Evolutionary conservation across 768 basidiomycete genomes (phyloP), one percentile per base, ranked within the genome.

Genomic region (Pleurotus platypus): DNA sequence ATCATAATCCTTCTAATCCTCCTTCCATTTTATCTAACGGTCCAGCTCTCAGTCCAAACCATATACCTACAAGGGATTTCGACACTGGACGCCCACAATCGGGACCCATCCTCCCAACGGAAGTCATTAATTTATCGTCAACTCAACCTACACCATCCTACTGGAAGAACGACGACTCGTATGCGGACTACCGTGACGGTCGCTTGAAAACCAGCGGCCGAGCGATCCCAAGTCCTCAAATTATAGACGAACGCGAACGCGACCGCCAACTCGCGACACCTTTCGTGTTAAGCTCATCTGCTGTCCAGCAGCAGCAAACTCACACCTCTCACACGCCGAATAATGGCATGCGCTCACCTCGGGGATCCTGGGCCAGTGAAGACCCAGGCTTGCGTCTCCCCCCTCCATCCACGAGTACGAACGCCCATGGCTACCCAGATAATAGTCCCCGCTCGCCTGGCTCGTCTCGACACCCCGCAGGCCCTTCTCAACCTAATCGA

Each of bases 201-300:
- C 58, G 66, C 22, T 46, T 45, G 18, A 51, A 48, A 64, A 60
- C 57, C 61, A 73, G 64, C 64, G 64, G 72, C 20, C 77, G 69
- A n/a, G 64, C 77, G 12, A 75, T 77, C 20, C 71, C 72, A 20
- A 73, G 73, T 26, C 65, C 66, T n/a, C 61, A 68, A 26, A 61
- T 71, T 48, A 73, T 78, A 49, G 78, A 80, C 43, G 80, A 79
- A 13, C 74, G 76, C 38, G 80, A 79, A 13, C 74, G 76, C 38
- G 84, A 85, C 54, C 73, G 84, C 56, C 80, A 80, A 1, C 66
- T 78, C 46, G 75, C 82, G 5, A 79, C 77, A 40, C 79, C 83
- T 2, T 85, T 84, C 61, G 78, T 76, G 6, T 77, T 84, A 69
- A 74, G 70, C 5, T 76, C 81, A 4, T 74, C 78, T 27, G 76